These are phyloP conservation scores for Castanopsis chinensis DNA, from an alignment of 306 rosid genomes.

Conservation along the genomic window DNA sequence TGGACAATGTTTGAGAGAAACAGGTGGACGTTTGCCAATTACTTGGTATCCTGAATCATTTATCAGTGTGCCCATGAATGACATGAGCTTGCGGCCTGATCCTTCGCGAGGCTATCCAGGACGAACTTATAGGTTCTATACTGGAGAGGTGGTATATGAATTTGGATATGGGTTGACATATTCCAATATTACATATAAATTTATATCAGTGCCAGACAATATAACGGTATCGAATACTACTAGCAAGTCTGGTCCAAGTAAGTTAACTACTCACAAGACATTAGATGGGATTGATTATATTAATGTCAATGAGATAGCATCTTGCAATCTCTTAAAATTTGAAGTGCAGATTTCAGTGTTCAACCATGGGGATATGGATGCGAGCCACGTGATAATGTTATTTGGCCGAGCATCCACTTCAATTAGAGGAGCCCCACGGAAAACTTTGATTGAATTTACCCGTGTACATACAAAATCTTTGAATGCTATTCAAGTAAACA, in stretches of 20 bases:
- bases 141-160: constrained; percentile 63
- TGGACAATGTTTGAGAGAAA: neutral
- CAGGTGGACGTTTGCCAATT: constrained; percentile 80
- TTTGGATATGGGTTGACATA: constrained; percentile 89
- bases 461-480: constrained; percentile 21
- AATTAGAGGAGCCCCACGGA: constrained; percentile 31
- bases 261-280: constrained; percentile 24
- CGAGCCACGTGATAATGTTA: constrained; percentile 70
- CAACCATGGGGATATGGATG: constrained; percentile 65
- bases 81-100: constrained; percentile 84
- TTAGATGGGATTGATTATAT: constrained; percentile 37
- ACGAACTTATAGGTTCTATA: constrained; percentile 83
- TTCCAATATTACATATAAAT: constrained; percentile 51
- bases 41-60: constrained; percentile 92
- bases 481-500: constrained; percentile 39
- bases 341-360: constrained; percentile 45
- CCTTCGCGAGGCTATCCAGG: constrained; percentile 78
- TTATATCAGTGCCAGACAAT: constrained; percentile 61
- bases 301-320: constrained; percentile 41
- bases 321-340: constrained; percentile 60
- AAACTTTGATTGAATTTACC: constrained; percentile 39
- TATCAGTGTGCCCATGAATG: constrained; percentile 71
- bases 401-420: constrained; percentile 39
- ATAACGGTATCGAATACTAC: constrained; percentile 32
- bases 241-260: constrained; percentile 24